Evolutionary conservation across 2,329 filamentous ascomycete genomes (phyloP).

Genomic region (Phialophora chinensis): DNA sequence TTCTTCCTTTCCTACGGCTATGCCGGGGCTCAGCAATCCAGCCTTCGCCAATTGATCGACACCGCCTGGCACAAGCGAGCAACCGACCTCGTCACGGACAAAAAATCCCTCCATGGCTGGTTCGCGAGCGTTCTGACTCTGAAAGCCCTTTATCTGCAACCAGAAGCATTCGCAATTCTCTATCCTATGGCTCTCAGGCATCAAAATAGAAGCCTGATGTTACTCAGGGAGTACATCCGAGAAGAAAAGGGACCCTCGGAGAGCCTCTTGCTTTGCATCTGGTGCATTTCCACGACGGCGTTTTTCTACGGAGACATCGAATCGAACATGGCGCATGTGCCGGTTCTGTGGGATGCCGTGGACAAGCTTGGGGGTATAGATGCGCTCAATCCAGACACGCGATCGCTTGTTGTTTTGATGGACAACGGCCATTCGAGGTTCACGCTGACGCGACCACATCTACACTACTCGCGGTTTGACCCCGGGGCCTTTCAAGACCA

Average conservation of each 20-base stretch:
- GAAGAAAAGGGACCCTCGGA: conserved; percentile 9
- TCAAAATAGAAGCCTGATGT: conserved; percentile 22
- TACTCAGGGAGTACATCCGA: conserved; percentile 16
- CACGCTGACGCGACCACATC: conserved; percentile 15
- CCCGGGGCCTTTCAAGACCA: conserved; percentile 20
- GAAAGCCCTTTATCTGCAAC: conserved; percentile 16
- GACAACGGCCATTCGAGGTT: conserved; percentile 19
- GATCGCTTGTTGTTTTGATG: conserved; percentile 7
- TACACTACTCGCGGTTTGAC: conserved; percentile 11
- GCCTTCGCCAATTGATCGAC: background rate
- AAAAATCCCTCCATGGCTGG: conserved; percentile 27
- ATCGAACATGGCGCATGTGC: conserved; percentile 10
- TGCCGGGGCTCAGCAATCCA: background rate
- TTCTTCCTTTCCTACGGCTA: conserved; percentile 11
- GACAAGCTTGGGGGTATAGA: conserved; percentile 20
- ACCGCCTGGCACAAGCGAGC: conserved; percentile 3
- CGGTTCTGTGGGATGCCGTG: conserved; percentile 8
- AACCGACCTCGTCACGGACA: conserved; percentile 12
- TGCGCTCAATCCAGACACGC: conserved; percentile 1
- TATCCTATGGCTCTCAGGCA: conserved; percentile 27
- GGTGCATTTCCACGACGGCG: conserved; percentile 2
- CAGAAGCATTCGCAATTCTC: conserved; percentile 12
- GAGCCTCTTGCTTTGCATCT: conserved; percentile 23
- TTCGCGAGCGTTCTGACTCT: conserved; percentile 23
- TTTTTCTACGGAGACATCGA: conserved; percentile 16